Evolutionary conservation across 495 filamentous ascomycete genomes (phyloP).

Genomic region (Xylaria cubensis): DNA sequence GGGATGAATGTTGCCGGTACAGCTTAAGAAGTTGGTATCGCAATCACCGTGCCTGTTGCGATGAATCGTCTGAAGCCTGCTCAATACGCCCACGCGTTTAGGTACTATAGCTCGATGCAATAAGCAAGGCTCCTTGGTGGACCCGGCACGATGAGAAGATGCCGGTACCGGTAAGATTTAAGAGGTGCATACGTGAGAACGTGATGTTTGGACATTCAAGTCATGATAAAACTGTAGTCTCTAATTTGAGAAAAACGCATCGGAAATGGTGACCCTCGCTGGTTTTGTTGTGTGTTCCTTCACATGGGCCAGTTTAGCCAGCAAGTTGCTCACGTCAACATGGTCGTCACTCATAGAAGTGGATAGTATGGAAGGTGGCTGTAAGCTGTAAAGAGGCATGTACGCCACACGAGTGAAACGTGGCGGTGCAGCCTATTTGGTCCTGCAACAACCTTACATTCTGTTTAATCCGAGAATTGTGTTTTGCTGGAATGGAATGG

Average conservation of each 20-base stretch:
- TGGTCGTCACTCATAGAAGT: slow-evolving; percentile 5
- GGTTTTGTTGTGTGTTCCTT: slow-evolving; percentile 19
- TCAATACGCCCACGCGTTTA: not conserved
- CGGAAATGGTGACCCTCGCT: not conserved
- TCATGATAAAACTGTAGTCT: not conserved
- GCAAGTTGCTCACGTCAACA: slow-evolving; percentile 44
- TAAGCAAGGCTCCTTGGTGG: slow-evolving; percentile 5
- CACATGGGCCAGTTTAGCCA: slow-evolving; percentile 34
- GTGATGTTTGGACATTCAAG: not conserved
- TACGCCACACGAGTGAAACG: slow-evolving; percentile 1
- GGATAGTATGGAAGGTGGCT: slow-evolving; percentile 1
- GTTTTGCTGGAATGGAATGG: not conserved
- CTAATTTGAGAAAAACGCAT: not conserved
- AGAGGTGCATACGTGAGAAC: not conserved
- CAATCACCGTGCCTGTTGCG: not conserved
- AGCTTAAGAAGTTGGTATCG: not conserved
- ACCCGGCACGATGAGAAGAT: not conserved
- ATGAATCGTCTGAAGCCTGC: not conserved
- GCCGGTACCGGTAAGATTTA: not conserved
- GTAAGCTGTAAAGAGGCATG: not conserved
- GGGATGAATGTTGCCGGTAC: not conserved
- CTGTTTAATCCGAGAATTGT: not conserved
- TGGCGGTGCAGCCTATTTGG: slow-evolving; percentile 14
- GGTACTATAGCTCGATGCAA: slow-evolving; percentile 2
- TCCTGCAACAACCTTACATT: no score